phyloP scores from a whole-genome alignment of 768 basidiomycete species.

The Pisolithus orientalis region DNA sequence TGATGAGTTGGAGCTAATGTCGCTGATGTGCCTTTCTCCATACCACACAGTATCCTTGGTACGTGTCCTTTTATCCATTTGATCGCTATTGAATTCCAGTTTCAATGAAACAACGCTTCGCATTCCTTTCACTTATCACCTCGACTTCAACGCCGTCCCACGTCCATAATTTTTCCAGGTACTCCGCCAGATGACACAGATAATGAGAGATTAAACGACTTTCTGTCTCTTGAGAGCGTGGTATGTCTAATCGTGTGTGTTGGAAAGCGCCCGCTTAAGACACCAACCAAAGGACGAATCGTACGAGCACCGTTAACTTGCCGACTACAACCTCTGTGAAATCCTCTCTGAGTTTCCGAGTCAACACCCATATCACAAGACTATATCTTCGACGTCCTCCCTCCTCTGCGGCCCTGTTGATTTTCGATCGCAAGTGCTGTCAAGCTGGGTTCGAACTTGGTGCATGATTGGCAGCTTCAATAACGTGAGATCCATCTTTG shows the following conservation, averaged over 20 bases:
- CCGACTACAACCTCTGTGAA: slow-evolving; percentile 77
- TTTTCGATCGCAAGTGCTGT: slow-evolving; percentile 90
- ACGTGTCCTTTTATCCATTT: background rate
- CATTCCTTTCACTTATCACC: slow-evolving; percentile 61
- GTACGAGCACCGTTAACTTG: slow-evolving; percentile 78
- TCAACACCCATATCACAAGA: slow-evolving; percentile 63
- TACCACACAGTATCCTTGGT: slow-evolving; percentile 37
- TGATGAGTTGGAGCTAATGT: slow-evolving; percentile 53
- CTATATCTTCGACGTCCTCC: slow-evolving; percentile 87
- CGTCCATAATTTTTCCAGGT: slow-evolving; percentile 81
- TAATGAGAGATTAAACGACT: slow-evolving; percentile 79
- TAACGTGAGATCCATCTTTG: slow-evolving; percentile 76
- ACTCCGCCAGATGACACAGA: slow-evolving; percentile 72
- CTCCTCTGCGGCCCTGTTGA: slow-evolving; percentile 73
- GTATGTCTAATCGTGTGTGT: slow-evolving; percentile 32
- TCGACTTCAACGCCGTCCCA: slow-evolving; percentile 84
- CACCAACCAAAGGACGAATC: slow-evolving; percentile 69
- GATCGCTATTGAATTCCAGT: background rate
- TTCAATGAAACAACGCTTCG: slow-evolving; percentile 51
- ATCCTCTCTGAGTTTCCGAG: slow-evolving; percentile 78
- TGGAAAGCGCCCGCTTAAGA: slow-evolving; percentile 2
- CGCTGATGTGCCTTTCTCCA: slow-evolving; percentile 50
- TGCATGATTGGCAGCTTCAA: slow-evolving; percentile 34
- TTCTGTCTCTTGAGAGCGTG: slow-evolving; percentile 63
- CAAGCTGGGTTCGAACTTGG: slow-evolving; percentile 26